Percentiles rank a stretch among this genome's conserved stretches.
These are phyloP conservation scores for Lasiodiplodia sp. DNA, from an alignment of 2,329 filamentous ascomycete species.

Conservation along the genomic window DNA sequence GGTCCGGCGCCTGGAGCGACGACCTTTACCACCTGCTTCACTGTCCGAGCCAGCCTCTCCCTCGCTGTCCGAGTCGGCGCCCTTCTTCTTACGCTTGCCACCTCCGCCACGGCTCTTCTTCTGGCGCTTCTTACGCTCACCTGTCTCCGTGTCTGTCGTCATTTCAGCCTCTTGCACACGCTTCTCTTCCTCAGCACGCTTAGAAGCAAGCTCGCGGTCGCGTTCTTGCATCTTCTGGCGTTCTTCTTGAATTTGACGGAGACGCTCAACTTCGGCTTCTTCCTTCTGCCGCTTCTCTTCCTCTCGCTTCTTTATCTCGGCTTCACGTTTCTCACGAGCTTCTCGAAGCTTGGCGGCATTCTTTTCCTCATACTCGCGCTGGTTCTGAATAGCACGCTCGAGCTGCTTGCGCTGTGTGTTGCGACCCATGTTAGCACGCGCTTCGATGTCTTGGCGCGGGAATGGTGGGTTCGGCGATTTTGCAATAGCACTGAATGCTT, in stretches of 20 bases:
- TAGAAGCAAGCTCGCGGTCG: conserved; percentile 73
- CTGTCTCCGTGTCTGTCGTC: conserved; percentile 65
- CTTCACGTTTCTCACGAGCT: conserved; percentile 80
- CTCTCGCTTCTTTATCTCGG: conserved; percentile 78
- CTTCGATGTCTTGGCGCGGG: conserved; percentile 87
- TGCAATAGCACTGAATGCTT: conserved; percentile 67
- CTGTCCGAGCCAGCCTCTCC: conserved; percentile 49
- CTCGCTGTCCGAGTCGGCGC: conserved; percentile 54
- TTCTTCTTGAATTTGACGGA: conserved; percentile 85
- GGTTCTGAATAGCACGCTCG: conserved; percentile 81
- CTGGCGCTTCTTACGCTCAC: conserved; percentile 78
- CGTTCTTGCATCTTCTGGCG: conserved; percentile 80
- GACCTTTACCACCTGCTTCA: conserved; percentile 45
- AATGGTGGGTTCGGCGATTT: conserved; percentile 77
- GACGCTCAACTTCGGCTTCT: conserved; percentile 74
- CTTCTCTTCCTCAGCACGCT: conserved; percentile 74
- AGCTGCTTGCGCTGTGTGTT: conserved; percentile 95
- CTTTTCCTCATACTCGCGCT: conserved; percentile 90
- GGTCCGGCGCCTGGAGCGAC: conserved; percentile 46
- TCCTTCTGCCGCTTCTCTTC: conserved; percentile 74
- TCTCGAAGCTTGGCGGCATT: conserved; percentile 88
- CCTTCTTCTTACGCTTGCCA: conserved; percentile 68
- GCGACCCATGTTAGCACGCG: conserved; percentile 94
- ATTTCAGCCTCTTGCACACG: conserved; percentile 75
- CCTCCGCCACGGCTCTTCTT: conserved; percentile 55